Percentiles rank a stretch among this genome's conserved stretches.
phyloP scores from a whole-genome alignment of 192 early-diverging fungal species.

The Coemansia javaensis region DNA sequence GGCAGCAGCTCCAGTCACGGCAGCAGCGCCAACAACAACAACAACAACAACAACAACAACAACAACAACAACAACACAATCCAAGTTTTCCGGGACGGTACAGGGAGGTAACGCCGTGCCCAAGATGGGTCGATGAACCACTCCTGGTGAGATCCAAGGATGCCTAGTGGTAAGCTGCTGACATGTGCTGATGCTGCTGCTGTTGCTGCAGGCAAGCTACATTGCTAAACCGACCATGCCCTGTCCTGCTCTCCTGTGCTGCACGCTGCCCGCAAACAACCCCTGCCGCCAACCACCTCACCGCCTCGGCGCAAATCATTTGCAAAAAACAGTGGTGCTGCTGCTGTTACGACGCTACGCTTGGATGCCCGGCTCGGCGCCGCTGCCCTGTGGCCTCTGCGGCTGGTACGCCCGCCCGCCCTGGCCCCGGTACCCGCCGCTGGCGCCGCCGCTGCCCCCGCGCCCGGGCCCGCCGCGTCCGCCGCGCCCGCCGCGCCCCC shows the following conservation, averaged over 20 bases:
- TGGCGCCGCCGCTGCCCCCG: slow-evolving; percentile 44
- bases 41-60: too few species aligned
- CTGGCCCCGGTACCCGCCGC: slow-evolving; percentile 43
- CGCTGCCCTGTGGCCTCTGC: slow-evolving; percentile 23
- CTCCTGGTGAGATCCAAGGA: too few species aligned
- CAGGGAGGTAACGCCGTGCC: background rate
- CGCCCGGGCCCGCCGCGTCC: slow-evolving; percentile 44
- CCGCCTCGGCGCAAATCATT: too few species aligned
- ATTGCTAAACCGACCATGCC: too few species aligned
- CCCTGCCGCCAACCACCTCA: too few species aligned
- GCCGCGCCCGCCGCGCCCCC: slow-evolving; percentile 42
- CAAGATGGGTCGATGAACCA: too few species aligned
- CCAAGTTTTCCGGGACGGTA: background rate
- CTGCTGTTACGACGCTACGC: too few species aligned
- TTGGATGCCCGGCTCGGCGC: slow-evolving; percentile 15
- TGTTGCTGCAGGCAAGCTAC: too few species aligned
- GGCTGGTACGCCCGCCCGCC: slow-evolving; percentile 43
- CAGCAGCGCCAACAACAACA: slow-evolving; percentile 46
- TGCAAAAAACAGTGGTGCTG: background rate
- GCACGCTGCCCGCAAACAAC: too few species aligned
- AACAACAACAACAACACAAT: background rate
- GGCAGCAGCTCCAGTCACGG: too few species aligned
- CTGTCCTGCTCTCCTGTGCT: background rate
- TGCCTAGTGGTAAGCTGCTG: too few species aligned
- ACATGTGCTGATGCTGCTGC: too few species aligned